Evolutionary conservation across 495 filamentous ascomycete genomes (phyloP), one percentile per base, ranked within the genome.

Genomic region (Penicillium desertorum): DNA sequence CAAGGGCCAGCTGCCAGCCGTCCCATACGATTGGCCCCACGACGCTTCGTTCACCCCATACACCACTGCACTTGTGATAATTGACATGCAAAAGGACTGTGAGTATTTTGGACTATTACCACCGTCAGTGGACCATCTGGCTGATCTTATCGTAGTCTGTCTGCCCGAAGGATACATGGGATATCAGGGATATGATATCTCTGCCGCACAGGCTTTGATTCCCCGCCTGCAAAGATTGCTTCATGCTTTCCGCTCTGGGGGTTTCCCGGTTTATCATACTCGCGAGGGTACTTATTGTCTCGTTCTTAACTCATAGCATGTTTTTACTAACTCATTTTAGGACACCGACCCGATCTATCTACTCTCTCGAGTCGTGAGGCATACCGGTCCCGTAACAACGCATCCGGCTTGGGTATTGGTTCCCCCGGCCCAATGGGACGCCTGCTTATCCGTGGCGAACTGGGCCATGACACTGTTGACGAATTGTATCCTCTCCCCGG

Each of bases 31-130:
- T 47, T 88, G 84, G 84, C 86, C 86, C 1, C 83, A 87, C 59
- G 81, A 87, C 66, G 75, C 75, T 12, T 73, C 72, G 20, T 76
- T 88, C 51, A 77, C 79, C 7, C 77, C 80, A 7, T 71, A 72
- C 37, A 86, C 81, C 10, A 88, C 86, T 14, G 86, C 85, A 5
- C 71, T 89, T 48, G 79, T 89, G 2, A 79, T 89, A 32, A 86
- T 89, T 60, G 86, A 89, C 70, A 88, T 89, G 85, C 86, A 89
- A 63, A 84, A 84, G 54, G 86, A 89, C 65, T 87, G 83, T 86
- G 63, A 59, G 78, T 72, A 56, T 50, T 23, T 60, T 10, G 16
- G 20, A 41, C 30, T 29, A 23, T n/a, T 43, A 19, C 17, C 17
- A 19, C 9, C 4, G 4, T 47, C 23, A 47, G 4, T 23, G 2